phyloP scores from a whole-genome alignment of 805 yeast species.

The Candida qinlingensis region DNA sequence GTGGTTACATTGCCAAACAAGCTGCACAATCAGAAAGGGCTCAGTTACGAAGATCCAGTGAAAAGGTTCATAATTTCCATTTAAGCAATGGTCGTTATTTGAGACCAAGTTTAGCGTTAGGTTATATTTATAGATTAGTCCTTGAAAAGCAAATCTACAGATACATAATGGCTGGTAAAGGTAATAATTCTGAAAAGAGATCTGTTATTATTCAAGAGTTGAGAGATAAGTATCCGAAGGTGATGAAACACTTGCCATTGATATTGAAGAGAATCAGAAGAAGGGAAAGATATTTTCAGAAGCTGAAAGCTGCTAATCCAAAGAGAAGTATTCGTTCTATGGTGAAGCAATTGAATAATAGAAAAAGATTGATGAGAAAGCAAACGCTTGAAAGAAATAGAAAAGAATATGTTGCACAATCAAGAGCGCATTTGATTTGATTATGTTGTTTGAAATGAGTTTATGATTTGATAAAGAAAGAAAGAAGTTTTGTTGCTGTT shows the following conservation, averaged over 20 bases:
- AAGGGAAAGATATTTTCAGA: conserved; percentile 7
- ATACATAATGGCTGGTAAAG: conserved; percentile 14
- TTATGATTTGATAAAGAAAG: not conserved
- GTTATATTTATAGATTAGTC: conserved; percentile 20
- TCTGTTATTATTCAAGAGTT: conserved; percentile 16
- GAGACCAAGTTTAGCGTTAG: conserved; percentile 26
- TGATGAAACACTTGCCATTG: conserved; percentile 24
- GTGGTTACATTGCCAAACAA: conserved; percentile 28
- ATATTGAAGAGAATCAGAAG: conserved; percentile 23
- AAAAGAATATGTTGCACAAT: not conserved
- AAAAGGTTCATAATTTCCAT: conserved; percentile 16
- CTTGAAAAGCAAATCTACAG: conserved; percentile 23
- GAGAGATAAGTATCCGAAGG: conserved; percentile 25
- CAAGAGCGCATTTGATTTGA: not conserved
- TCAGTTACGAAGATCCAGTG: conserved; percentile 12
- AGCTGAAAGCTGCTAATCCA: not conserved
- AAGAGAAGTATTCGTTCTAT: not conserved
- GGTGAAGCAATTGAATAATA: not conserved
- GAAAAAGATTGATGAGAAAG: conserved; percentile 3
- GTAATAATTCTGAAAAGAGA: conserved; percentile 8
- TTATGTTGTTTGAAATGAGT: not conserved
- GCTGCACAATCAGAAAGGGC: conserved; percentile 7
- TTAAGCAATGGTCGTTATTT: conserved; percentile 18
- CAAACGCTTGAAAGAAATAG: not conserved
- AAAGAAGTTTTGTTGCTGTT: too few relatives aligned